Evolutionary conservation across 2,329 filamentous ascomycete genomes (phyloP), one percentile per base, ranked within the genome.

Genomic region (Ascochyta lentis): DNA sequence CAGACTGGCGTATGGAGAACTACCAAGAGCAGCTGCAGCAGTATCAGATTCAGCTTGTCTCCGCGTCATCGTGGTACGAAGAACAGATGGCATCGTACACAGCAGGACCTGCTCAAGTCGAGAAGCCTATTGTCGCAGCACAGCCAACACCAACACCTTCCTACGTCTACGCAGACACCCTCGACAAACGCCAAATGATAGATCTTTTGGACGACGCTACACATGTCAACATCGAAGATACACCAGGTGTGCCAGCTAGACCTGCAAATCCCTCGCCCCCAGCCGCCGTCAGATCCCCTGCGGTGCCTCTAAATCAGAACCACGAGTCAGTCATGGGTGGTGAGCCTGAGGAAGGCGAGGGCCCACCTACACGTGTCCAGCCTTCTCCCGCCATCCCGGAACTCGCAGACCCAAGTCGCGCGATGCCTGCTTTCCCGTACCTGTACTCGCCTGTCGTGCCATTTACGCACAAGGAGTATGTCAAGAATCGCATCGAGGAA

Each of bases 401-500:
- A 24, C 15, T 59, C 3, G 47, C 41, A 19, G 9, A 42, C n/a
- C 63, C 68, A 0, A 69, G 61, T 24, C 53, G 52, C 12, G 64
- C 64, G 8, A 42, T 65, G 15, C 73, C 73, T 7, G 57, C 49
- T 2, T 72, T 74, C 40, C 71, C 72, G 5, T 57, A 61, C 27
- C 44, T 75, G 7, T 75, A 69, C 52, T 69, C 69, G 4, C 73
- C 73, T 2, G 54, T 52, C 10, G 63, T 65, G 6, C 71, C 74
- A 1, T 50, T 73, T 16, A 62, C 49, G 6, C 75, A 77, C 40
- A 62, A 74, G 35, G 70, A 77, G 8, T 76, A 68, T 27, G 75
- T 76, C 7, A 63, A 73, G 19, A 70, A 67, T 19, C 64, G 72
- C 16, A 75, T 80, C 27, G 54, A 75, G 44, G 70, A 76, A 63